Evolutionary conservation across 2,329 filamentous ascomycete genomes (phyloP), one percentile per base, ranked within the genome.

Genomic region (Pseudogymnoascus sp.): DNA sequence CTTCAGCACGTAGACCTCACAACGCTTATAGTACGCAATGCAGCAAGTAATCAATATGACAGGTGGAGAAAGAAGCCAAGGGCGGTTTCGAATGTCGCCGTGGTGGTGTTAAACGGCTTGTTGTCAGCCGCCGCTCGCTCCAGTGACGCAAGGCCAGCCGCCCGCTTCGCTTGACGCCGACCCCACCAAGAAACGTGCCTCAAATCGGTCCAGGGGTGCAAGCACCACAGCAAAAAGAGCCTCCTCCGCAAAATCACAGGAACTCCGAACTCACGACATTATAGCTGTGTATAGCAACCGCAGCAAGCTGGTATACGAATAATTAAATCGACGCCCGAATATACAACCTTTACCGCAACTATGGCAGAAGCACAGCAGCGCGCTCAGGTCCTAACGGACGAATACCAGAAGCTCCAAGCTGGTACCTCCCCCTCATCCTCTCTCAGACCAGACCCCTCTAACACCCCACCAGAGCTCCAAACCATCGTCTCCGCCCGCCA

Each of bases 371-470:
- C 84, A 66, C 91, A 96, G 75, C 89, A 88, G 66, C 84, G 85
- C 72, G 82, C 97, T 25, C 93, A 97, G 78, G 79, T 82, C 62
- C 84, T 97, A 46, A 92, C 91, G 0, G 92, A 97, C 61, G 88
- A 96, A 68, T 97, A 89, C 74, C 88, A 93, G 74, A 88, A 89
- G 73, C 80, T 97, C 28, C 93, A 97, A 77, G 86, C 88, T 76
- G 92, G 92, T 90, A 74, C 43, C 40, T 16, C 3, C 1, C 16
- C 18, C 37, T 18, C 18, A 18, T 18, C 18, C 18, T 18, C 18
- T 18, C 18, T 1, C 18, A 18, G 18, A 18, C 18, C n/a, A n/a
- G n/a, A n/a, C 18, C 18, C 18, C 18, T 18, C 18, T 18, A 18
- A 18, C 18, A 18, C 2, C 18, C 18, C 18, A 18, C 18, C 18